Evolutionary conservation across 164 flowering plant species (phyloP), one percentile per base, ranked within the genome.

Genomic region (Dillenia suffruticosa): DNA sequence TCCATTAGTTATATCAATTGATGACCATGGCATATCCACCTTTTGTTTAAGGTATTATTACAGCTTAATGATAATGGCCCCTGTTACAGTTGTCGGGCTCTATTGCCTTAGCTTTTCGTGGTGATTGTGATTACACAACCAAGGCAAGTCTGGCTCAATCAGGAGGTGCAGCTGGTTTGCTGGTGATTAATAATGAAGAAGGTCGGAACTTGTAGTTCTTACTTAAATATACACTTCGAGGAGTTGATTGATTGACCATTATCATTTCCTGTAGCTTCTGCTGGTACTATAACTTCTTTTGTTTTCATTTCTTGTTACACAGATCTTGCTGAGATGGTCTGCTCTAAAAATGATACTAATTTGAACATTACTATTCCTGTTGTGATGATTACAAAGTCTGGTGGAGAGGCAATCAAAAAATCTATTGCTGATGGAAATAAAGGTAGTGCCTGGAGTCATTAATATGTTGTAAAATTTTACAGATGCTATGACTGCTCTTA

Each of bases 301-400:
- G 17, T 1, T 8, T 54, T 45, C 17, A 46, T 46, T 43, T n/a
- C 14, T 44, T 47, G 4, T 47, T 63, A 55, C 74, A 44, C 72
- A 89, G 98, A 82, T 54, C 77, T 84, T 56, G 63, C 58, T 61
- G 74, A 84, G 80, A 90, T 90, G 96, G 78, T 63, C 50, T 88
- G 98, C 70, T 56, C 79, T 59, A 77, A 71, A 10, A 78, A 82
- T 70, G 81, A 72, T 49, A 73, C 87, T 51, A 58, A 70, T 72
- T 32, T 73, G 43, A 68, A 84, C 63, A 82, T 92, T 55, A 74
- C 68, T 10, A 90, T 92, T 72, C 96, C 96, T 72, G 83, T 83
- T 65, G 80, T 85, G 48, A 85, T 81, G 80, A 80, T 92, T 65
- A 70, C 84, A 10, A 87, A 87, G 70, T 82, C 92, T 32, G 84